Evolutionary conservation across 768 basidiomycete genomes (phyloP).

Genomic region (Suillus hirtellus): DNA sequence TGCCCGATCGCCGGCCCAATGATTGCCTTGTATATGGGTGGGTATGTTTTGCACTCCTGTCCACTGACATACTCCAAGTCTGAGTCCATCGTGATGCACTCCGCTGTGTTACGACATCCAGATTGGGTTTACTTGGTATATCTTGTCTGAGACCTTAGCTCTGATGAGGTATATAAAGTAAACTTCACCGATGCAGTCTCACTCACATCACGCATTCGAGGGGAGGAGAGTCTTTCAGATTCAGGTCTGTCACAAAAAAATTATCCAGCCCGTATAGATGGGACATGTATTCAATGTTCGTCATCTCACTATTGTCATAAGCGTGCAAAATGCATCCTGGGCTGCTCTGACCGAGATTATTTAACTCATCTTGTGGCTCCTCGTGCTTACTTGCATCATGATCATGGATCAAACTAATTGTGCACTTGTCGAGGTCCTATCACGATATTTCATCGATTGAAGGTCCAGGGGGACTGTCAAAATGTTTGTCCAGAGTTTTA

Average conservation of each 20-base stretch:
- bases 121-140: neutral
- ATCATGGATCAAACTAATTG: neutral
- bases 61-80: neutral
- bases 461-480: neutral
- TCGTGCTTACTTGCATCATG: neutral
- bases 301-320: neutral
- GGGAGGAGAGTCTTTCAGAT: neutral
- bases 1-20: neutral
- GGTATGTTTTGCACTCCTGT: neutral
- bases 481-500: neutral
- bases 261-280: neutral
- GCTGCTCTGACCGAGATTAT: neutral
- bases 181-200: neutral
- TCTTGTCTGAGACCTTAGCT: neutral
- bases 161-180: slow-evolving; percentile 2
- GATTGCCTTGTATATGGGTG: neutral
- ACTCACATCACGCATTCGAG: neutral
- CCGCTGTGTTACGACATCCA: neutral
- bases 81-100: neutral
- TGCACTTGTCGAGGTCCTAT: neutral
- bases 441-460: neutral
- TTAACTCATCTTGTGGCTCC: neutral
- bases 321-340: neutral
- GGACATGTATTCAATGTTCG: no score
- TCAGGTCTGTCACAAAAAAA: neutral